These are phyloP conservation scores for Aspergillus thermomutatus DNA, from an alignment of 2,329 filamentous ascomycete genomes.

Conservation along the genomic window DNA sequence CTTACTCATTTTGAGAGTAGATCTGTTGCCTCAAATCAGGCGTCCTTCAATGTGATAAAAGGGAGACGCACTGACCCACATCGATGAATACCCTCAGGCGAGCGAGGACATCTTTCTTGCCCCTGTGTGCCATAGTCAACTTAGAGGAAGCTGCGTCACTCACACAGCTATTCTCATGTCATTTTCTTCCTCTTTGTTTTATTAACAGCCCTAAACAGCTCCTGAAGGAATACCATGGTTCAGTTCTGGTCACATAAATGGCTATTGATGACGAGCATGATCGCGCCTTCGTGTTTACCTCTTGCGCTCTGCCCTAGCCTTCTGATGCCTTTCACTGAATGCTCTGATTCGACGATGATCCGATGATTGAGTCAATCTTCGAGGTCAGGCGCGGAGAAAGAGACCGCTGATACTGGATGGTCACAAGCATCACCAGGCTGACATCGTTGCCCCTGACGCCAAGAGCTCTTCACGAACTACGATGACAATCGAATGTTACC, in stretches of 20 bases:
- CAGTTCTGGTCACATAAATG: not conserved
- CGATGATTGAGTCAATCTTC: not conserved
- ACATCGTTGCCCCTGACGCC: not conserved
- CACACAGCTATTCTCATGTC: not conserved
- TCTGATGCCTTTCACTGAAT: not conserved
- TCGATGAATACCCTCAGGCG: not conserved
- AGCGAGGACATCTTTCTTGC: not conserved
- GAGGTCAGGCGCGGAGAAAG: not conserved
- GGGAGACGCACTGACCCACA: not conserved
- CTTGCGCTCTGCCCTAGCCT: not conserved
- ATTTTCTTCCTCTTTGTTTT: not conserved
- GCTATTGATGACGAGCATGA: not conserved
- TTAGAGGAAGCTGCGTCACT: not conserved
- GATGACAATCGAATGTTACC: not conserved
- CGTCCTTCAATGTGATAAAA: not conserved
- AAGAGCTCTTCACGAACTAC: not conserved
- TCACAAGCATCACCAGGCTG: slow-evolving; percentile 6
- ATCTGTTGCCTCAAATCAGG: not conserved
- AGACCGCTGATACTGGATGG: not conserved
- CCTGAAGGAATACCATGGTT: not conserved
- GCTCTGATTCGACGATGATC: not conserved
- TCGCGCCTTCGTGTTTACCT: not conserved
- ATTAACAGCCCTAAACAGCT: not conserved
- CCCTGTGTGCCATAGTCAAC: not conserved
- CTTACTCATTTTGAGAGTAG: not conserved